Percentiles rank a stretch among this genome's conserved stretches.
These are phyloP conservation scores for Jatropha curcas DNA, from an alignment of 345 rosid species.

Conservation along the genomic window DNA sequence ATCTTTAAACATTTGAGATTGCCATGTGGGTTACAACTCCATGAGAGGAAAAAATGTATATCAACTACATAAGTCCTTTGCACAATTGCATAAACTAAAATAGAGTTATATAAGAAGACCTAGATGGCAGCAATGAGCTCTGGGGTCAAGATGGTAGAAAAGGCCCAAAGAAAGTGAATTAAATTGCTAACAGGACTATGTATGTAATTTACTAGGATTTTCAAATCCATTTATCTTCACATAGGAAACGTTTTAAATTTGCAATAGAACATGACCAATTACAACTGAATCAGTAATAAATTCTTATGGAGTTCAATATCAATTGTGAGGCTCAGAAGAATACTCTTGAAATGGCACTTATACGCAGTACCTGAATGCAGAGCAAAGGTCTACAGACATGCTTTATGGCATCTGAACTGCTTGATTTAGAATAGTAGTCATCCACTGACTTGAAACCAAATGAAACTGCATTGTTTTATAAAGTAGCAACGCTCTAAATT, in stretches of 20 bases:
- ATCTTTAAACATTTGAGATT: slow-evolving; percentile 1
- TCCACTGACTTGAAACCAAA: slow-evolving; percentile 92
- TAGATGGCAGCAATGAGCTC: neutral
- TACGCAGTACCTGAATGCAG: slow-evolving; percentile 71
- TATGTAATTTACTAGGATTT: neutral
- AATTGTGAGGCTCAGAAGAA: neutral
- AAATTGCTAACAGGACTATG: neutral
- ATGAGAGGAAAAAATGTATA: neutral
- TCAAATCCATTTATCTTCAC: neutral
- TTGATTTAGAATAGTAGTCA: slow-evolving; percentile 80
- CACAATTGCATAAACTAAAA: neutral
- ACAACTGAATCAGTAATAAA: neutral
- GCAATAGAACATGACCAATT: neutral
- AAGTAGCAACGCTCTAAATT: slow-evolving; percentile 5
- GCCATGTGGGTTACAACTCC: neutral
- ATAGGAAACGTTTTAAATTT: neutral
- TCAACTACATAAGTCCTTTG: neutral
- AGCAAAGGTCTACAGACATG: slow-evolving; percentile 66
- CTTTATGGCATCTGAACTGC: slow-evolving; percentile 77
- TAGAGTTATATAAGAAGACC: neutral
- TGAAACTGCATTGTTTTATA: slow-evolving; percentile 54
- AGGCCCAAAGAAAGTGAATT: neutral
- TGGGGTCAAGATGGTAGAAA: neutral
- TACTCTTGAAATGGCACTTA: neutral
- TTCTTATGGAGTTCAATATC: neutral